A percentile compares a stretch with the other conserved stretches of the same genome.
Conservation (phyloP, 2,329 filamentous ascomycete genomes). For the Fusarium tjaetaba region DNA sequence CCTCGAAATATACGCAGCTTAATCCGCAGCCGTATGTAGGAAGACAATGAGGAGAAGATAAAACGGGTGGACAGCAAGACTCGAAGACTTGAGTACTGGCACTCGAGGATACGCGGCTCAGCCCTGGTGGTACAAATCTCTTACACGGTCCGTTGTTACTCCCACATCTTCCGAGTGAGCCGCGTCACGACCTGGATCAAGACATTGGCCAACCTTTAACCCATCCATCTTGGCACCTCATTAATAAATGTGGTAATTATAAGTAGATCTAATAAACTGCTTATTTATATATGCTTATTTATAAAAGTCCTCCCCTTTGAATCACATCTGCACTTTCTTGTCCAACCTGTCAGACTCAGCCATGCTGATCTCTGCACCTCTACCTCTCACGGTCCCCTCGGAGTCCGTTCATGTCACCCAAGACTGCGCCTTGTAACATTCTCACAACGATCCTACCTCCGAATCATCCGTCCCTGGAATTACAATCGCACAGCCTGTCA, state of each 20-base stretch:
- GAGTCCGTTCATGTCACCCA: constrained; percentile 6
- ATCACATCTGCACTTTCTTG: neutral
- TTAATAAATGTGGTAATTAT: neutral
- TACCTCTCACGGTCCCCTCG: neutral
- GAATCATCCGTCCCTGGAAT: constrained; percentile 2
- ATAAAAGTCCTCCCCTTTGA: too few relatives aligned
- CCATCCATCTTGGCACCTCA: neutral
- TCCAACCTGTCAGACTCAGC: neutral
- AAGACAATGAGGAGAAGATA: neutral
- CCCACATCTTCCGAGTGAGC: neutral
- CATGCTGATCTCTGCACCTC: neutral
- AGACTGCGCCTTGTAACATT: constrained; percentile 12
- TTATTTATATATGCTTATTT: neutral
- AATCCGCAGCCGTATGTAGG: neutral
- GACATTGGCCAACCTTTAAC: neutral
- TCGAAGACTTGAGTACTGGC: neutral
- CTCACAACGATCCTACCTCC: neutral
- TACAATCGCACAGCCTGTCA: neutral
- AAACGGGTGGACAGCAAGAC: neutral
- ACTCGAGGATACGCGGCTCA: neutral
- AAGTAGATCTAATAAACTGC: neutral
- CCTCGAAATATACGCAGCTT: constrained; percentile 31
- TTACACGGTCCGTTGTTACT: neutral
- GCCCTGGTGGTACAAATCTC: neutral
- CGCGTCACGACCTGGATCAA: neutral